Evolutionary conservation across 163 green algal species (phyloP).

Genomic region (Scenedesmus sp.): DNA sequence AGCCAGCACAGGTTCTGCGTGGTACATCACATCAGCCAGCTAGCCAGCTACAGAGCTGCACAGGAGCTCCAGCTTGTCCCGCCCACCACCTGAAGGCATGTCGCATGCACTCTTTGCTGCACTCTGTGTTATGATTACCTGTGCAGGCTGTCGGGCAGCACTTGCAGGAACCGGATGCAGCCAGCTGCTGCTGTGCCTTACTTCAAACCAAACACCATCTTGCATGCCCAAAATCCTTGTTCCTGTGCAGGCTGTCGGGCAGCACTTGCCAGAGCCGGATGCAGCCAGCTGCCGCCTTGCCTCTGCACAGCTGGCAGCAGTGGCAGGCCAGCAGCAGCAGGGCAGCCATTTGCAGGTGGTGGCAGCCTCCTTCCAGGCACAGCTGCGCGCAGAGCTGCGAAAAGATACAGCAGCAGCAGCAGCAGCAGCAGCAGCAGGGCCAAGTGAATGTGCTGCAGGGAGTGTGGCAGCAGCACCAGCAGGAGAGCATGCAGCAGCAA

Average conservation of each 20-base stretch:
- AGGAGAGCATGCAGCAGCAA: neutral
- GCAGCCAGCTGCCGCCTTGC: slow-evolving; percentile 14
- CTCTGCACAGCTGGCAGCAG: neutral
- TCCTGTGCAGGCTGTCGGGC: neutral
- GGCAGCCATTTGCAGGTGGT: neutral
- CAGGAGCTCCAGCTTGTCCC: neutral
- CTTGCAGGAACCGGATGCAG: neutral
- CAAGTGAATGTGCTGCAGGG: neutral
- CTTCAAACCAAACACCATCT: neutral
- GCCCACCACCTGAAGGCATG: neutral
- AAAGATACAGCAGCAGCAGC: neutral
- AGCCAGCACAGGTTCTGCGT: too few species aligned
- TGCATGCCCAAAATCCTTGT: neutral
- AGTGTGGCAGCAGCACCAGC: neutral
- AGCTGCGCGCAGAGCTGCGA: neutral
- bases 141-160: neutral
- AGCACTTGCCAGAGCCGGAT: neutral
- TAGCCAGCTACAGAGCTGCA: too few species aligned
- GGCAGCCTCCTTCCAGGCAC: neutral
- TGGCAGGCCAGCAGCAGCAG: neutral
- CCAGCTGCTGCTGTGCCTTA: neutral
- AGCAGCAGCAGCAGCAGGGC: neutral
- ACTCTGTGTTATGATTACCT: too few species aligned
- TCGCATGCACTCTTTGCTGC: neutral
- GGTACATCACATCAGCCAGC: too few species aligned